These are phyloP conservation scores for Pichia nanzhaoensis DNA, from an alignment of 805 yeast genomes.

Conservation along the genomic window DNA sequence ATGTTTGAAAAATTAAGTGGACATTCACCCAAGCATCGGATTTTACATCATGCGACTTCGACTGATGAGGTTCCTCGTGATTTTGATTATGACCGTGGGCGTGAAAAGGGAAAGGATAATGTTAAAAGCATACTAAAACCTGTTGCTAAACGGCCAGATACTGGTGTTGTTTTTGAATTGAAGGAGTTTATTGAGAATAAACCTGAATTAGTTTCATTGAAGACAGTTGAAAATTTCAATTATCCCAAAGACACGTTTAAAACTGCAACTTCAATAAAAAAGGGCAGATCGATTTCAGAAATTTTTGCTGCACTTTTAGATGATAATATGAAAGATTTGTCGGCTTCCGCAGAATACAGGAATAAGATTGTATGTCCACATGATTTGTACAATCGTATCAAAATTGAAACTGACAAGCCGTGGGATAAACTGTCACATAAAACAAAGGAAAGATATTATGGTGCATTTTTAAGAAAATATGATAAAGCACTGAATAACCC, in stretches of 20 bases:
- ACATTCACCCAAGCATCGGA: slow-evolving; percentile 8
- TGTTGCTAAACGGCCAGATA: slow-evolving; percentile 9
- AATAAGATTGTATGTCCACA: slow-evolving; percentile 24
- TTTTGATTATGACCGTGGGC: no score
- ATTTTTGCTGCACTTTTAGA: slow-evolving; percentile 25
- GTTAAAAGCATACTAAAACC: slow-evolving; percentile 10
- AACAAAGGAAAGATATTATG: slow-evolving; percentile 24
- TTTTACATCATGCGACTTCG: slow-evolving; percentile 2
- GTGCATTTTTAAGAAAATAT: slow-evolving; percentile 27
- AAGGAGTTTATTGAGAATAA: slow-evolving; percentile 12
- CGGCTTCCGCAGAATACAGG: slow-evolving; percentile 24
- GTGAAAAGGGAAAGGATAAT: not conserved
- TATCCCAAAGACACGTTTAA: not conserved
- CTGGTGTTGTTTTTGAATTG: slow-evolving; percentile 9
- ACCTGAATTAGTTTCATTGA: slow-evolving; percentile 9
- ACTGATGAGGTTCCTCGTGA: not conserved
- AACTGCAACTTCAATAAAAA: not conserved
- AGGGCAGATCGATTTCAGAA: slow-evolving; percentile 18
- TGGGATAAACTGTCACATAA: slow-evolving; percentile 21
- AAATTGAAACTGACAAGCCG: slow-evolving; percentile 15
- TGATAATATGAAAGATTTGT: slow-evolving; percentile 23
- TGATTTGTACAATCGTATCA: slow-evolving; percentile 23
- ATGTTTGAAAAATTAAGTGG: slow-evolving; percentile 28
- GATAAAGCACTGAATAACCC: slow-evolving; percentile 19
- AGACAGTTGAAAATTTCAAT: not conserved